Conservation (phyloP, 2,329 filamentous ascomycete species). For the Xylariaceae sp. region DNA sequence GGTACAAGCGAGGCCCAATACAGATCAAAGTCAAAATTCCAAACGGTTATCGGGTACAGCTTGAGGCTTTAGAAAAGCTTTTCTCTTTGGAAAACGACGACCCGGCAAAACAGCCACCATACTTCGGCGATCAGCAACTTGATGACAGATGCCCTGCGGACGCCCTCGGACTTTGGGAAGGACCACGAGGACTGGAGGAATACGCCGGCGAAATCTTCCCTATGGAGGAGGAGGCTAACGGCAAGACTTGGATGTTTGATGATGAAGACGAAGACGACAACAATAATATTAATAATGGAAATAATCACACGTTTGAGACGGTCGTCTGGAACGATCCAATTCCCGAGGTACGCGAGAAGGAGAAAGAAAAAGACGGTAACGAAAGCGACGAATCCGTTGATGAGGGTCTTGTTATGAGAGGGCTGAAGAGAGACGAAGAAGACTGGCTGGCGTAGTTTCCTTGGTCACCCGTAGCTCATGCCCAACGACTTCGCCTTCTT, state of each 20-base stretch:
- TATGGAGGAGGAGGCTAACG: slow-evolving; percentile 90
- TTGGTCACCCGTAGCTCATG: no score
- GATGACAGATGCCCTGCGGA: slow-evolving; percentile 66
- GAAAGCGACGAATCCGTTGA: slow-evolving; percentile 53
- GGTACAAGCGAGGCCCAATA: slow-evolving; percentile 74
- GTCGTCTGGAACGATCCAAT: slow-evolving; percentile 36
- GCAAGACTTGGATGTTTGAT: slow-evolving; percentile 83
- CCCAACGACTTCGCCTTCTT: no score
- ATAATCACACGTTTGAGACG: no score
- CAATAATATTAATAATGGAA: no score
- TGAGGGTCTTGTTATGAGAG: slow-evolving; percentile 56
- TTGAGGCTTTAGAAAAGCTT: slow-evolving; percentile 64
- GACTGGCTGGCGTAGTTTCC: slow-evolving; percentile 46
- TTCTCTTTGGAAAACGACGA: slow-evolving; percentile 50
- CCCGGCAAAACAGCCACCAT: slow-evolving; percentile 55
- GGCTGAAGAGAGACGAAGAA: slow-evolving; percentile 54
- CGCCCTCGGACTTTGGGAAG: slow-evolving; percentile 84
- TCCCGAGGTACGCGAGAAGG: slow-evolving; percentile 44
- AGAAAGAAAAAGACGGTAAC: slow-evolving; percentile 30
- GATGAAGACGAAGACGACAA: slow-evolving; percentile 41
- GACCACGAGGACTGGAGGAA: slow-evolving; percentile 84
- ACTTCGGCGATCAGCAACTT: slow-evolving; percentile 56
- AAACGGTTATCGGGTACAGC: slow-evolving; percentile 80
- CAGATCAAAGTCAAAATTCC: slow-evolving; percentile 84
- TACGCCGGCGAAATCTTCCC: slow-evolving; percentile 94